Conservation (phyloP, 1,284 basidiomycete genomes). For the Sporisorium scitamineum region DNA sequence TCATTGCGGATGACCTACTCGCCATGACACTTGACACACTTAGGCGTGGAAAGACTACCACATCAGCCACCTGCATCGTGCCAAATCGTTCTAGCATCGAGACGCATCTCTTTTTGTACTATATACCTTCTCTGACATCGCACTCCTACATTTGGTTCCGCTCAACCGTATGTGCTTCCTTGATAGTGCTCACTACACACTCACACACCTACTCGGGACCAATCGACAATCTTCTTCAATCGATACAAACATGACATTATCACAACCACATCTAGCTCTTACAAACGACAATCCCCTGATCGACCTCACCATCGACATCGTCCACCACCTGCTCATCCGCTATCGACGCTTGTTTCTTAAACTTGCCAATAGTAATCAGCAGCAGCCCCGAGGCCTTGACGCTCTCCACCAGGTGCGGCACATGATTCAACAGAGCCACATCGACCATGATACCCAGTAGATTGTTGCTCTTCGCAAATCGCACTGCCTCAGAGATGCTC, state of each 20-base stretch:
- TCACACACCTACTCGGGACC: not conserved
- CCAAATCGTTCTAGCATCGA: not conserved
- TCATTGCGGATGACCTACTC: too few relatives aligned
- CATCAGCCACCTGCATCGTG: too few relatives aligned
- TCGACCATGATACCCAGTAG: conserved; percentile 91
- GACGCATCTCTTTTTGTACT: conserved; percentile 14
- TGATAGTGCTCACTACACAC: not conserved
- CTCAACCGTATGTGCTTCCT: not conserved
- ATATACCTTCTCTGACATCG: conserved; percentile 16
- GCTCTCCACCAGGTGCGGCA: conserved; percentile 61
- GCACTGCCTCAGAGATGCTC: conserved; percentile 89
- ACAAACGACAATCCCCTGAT: conserved; percentile 57
- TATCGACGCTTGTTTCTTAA: conserved; percentile 9
- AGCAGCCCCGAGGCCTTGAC: conserved; percentile 65
- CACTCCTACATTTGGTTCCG: not conserved
- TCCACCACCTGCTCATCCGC: conserved; percentile 16
- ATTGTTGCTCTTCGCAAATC: conserved; percentile 94
- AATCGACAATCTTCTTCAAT: not conserved
- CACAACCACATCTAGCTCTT: conserved; percentile 32
- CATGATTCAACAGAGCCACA: conserved; percentile 73
- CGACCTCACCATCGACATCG: conserved; percentile 56
- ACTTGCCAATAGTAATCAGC: conserved; percentile 63
- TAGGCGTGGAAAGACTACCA: too few relatives aligned
- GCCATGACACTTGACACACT: too few relatives aligned
- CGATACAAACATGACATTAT: conserved; percentile 1